Evolutionary conservation across 441 rosid species (phyloP), one percentile per base, ranked within the genome.

Genomic region (Raphanus hybrid): DNA sequence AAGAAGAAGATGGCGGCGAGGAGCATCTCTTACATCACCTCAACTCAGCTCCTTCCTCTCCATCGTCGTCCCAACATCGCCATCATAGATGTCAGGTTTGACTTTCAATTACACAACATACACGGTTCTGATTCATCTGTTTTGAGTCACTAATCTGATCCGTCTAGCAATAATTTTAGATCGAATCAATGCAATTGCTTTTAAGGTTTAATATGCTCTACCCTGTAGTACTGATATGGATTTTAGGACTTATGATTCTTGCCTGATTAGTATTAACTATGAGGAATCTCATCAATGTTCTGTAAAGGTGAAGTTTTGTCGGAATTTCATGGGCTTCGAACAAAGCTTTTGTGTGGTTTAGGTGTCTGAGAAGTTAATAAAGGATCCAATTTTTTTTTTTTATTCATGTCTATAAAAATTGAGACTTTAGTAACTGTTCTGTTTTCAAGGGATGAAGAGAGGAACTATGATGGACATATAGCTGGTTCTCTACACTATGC

Each of bases 391-490:
- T 14, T 50, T 50, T 14, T 8, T 54, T 1, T 78, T 48, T 6
- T 48, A n/a, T 1, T 73, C 27, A 50, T 50, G 69, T 50, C 39
- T 35, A 9, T 14, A 27, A 32, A 57, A 8, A 18, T 18, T 5
- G 41, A 43, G 43, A 45, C 63, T 57, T 74, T 4, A 34, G 37
- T 34, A 34, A 39, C 8, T 39, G 43, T 54, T 23, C 10, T 48
- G 34, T 64, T 34, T 5, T 10, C 48, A 4, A 91, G 97, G 89
- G 98, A 94, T 79, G 98, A 91, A 58, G 98, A 94, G 83, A 92
- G 97, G 88, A 92, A 83, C 64, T 89, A 84, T 82, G 97, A 94
- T 69, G 98, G 98, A 68, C 98, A 94, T 76, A 94, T 94, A 59
- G 85, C 88, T 14, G 98, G 98, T 34, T 90, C 98, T 2, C 80